Evolutionary conservation across 345 rosid species (phyloP).

Genomic region (Gossypium turneri): DNA sequence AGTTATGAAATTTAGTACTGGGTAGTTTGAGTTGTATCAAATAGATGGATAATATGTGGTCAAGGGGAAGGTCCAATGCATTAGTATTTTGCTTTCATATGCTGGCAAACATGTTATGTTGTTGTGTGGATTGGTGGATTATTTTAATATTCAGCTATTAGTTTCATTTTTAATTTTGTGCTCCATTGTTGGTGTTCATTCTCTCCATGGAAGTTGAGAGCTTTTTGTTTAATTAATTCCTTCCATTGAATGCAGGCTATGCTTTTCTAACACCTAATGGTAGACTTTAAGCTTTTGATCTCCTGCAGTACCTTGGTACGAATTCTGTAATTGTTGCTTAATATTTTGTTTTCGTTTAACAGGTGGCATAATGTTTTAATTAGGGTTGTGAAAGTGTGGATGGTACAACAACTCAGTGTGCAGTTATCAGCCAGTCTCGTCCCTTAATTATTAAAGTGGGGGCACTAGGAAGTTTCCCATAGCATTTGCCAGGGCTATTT

Average conservation of each 20-base stretch:
- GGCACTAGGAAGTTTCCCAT: constrained; percentile 16
- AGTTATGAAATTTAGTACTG: background rate
- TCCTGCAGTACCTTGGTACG: background rate
- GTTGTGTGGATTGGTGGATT: constrained; percentile 2
- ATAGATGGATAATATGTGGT: background rate
- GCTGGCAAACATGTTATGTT: background rate
- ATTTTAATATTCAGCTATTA: background rate
- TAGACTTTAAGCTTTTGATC: background rate
- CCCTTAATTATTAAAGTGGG: constrained; percentile 2
- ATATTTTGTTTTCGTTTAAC: background rate
- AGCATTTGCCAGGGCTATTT: constrained; percentile 10
- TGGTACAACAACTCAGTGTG: background rate
- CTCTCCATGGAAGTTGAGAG: background rate
- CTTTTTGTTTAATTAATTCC: background rate
- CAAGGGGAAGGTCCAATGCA: background rate
- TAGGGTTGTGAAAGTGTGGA: background rate
- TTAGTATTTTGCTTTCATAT: background rate
- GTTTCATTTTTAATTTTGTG: background rate
- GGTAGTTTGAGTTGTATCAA: constrained; percentile 3
- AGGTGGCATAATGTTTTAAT: background rate
- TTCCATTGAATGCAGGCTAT: background rate
- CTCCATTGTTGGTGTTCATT: background rate
- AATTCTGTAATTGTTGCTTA: background rate
- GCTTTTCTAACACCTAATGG: background rate
- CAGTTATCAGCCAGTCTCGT: constrained; percentile 2